These are phyloP conservation scores for Abortiporus biennis DNA, from an alignment of 1,284 basidiomycete genomes.

Conservation along the genomic window DNA sequence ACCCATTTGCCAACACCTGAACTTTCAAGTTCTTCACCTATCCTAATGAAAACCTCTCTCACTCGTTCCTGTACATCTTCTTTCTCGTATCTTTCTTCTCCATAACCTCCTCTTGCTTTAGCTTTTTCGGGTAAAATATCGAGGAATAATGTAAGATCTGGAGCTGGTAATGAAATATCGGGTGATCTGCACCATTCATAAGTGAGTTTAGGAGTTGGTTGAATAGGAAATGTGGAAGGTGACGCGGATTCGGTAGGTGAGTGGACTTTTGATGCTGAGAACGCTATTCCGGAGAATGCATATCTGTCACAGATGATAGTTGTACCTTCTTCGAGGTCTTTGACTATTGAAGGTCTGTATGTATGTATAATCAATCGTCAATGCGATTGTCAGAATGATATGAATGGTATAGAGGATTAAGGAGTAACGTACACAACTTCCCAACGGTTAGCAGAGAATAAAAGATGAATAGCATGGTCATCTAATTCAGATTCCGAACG, in stretches of 20 bases:
- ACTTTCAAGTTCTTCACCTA: slow-evolving; percentile 48
- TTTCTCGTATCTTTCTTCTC: slow-evolving; percentile 85
- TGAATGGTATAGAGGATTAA: slow-evolving; percentile 2
- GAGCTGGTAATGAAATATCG: slow-evolving; percentile 82
- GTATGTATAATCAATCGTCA: slow-evolving; percentile 3
- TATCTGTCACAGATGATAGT: slow-evolving; percentile 90
- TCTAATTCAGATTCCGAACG: slow-evolving; percentile 81
- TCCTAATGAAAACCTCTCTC: slow-evolving; percentile 53
- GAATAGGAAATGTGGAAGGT: background rate
- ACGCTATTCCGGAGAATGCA: slow-evolving; percentile 95
- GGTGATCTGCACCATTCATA: slow-evolving; percentile 83
- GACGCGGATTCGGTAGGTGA: background rate
- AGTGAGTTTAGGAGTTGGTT: slow-evolving; percentile 17
- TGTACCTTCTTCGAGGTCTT: slow-evolving; percentile 59
- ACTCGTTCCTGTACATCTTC: slow-evolving; percentile 72
- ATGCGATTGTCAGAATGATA: background rate
- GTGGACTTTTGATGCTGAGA: slow-evolving; percentile 77
- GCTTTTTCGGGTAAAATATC: slow-evolving; percentile 75
- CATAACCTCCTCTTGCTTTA: slow-evolving; percentile 77
- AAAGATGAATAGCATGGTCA: slow-evolving; percentile 87
- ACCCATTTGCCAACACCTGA: slow-evolving; percentile 42
- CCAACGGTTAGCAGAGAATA: slow-evolving; percentile 98
- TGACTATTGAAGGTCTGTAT: slow-evolving; percentile 59
- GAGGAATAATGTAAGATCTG: slow-evolving; percentile 87
- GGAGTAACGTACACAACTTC: slow-evolving; percentile 72